phyloP scores from a whole-genome alignment of 106 monocot species.

The Xerophyta viscosa region DNA sequence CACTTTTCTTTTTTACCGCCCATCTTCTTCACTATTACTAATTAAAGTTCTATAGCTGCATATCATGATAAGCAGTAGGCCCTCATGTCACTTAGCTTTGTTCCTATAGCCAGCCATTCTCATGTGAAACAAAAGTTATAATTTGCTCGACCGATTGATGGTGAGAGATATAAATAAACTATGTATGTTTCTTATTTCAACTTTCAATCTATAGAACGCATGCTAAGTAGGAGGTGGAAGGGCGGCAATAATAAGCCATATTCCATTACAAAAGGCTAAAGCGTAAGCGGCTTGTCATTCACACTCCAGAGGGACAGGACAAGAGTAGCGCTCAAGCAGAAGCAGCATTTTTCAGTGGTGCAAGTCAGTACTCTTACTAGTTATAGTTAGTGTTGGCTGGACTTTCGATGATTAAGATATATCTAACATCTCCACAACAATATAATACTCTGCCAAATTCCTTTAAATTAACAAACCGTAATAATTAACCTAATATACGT shows the following conservation, averaged over 20 bases:
- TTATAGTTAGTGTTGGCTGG: not conserved
- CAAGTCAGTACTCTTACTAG: not conserved
- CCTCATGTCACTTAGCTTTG: not conserved
- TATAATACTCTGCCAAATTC: no score
- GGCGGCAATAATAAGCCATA: slow-evolving; percentile 11
- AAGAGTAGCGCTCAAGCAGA: slow-evolving; percentile 16
- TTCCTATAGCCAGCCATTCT: no score
- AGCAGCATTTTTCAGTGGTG: no score
- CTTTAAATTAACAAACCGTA: no score
- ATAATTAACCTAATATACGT: no score
- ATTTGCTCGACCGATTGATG: not conserved
- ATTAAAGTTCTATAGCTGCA: slow-evolving; percentile 1
- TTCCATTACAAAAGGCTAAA: not conserved
- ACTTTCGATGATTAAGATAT: not conserved
- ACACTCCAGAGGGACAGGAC: slow-evolving; percentile 4
- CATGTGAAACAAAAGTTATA: not conserved
- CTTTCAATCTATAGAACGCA: not conserved
- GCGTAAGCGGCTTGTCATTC: slow-evolving; percentile 4
- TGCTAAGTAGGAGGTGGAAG: not conserved
- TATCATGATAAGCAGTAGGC: not conserved
- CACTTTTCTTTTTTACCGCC: not conserved
- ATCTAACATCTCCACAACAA: no score
- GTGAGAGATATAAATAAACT: not conserved
- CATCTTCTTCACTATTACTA: slow-evolving; percentile 1
- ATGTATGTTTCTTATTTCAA: not conserved